phyloP scores from a whole-genome alignment of 2,329 filamentous ascomycete species.

The Coniosporium tulheliwenetii region DNA sequence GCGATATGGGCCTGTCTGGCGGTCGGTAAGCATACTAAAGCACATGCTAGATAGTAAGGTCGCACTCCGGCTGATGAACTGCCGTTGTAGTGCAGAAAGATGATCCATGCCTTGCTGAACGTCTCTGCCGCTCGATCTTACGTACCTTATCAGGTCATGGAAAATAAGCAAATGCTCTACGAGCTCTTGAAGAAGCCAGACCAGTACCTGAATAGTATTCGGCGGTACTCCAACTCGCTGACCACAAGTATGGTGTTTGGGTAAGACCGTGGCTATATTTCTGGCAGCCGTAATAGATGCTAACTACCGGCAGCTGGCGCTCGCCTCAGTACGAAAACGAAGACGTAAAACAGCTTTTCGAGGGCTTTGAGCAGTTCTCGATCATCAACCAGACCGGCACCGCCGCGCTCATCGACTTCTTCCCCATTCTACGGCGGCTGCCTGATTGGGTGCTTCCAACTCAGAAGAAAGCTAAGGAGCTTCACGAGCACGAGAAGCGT shows the following conservation, averaged over 20 bases:
- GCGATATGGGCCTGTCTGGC: slow-evolving; percentile 6
- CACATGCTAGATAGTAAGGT: no score
- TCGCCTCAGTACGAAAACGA: slow-evolving; percentile 24
- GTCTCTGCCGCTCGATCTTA: slow-evolving; percentile 28
- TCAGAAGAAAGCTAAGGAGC: slow-evolving; percentile 7
- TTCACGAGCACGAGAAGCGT: slow-evolving; percentile 7
- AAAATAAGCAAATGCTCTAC: slow-evolving; percentile 38
- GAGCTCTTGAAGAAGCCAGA: slow-evolving; percentile 30
- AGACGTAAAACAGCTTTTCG: slow-evolving; percentile 27
- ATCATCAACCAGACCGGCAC: slow-evolving; percentile 24
- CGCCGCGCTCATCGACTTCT: slow-evolving; percentile 30
- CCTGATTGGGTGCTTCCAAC: slow-evolving; percentile 19
- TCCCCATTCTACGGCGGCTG: slow-evolving; percentile 27
- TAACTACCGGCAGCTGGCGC: slow-evolving; percentile 11
- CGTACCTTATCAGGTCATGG: slow-evolving; percentile 38
- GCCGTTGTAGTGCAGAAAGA: slow-evolving; percentile 20
- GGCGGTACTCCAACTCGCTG: slow-evolving; percentile 32
- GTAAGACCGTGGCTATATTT: neutral
- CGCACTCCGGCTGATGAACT: slow-evolving; percentile 1
- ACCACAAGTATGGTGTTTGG: slow-evolving; percentile 35
- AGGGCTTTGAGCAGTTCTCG: slow-evolving; percentile 26
- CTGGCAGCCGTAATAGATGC: neutral
- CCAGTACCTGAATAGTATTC: slow-evolving; percentile 27
- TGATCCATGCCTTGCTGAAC: slow-evolving; percentile 32
- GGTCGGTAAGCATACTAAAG: slow-evolving; percentile 1